Evolutionary conservation across 2,329 filamentous ascomycete genomes (phyloP), one percentile per base, ranked within the genome.

Genomic region (Furcasterigmium furcatum): DNA sequence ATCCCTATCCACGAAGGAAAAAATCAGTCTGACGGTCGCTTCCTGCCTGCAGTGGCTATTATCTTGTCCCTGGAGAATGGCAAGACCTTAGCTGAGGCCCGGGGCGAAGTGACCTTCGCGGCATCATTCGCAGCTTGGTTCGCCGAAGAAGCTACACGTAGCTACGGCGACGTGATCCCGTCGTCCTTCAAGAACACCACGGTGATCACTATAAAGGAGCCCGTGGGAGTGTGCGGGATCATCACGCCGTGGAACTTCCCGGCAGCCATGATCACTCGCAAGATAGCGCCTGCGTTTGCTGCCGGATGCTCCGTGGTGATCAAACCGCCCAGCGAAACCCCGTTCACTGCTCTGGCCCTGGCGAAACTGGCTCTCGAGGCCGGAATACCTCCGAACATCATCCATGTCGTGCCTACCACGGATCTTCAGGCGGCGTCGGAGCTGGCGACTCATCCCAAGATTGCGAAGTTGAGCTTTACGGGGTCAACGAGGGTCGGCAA

Each of bases 381-480:
- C 2, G 85, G 85, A 4, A 79, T 88, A 27, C 85, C 85, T 9
- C 76, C 79, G 47, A 83, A 82, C 21, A 80, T 84, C 2, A 72
- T 88, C 43, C 55, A 63, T 21, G 55, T 61, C n/a, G 54, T 61
- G 6, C 57, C 60, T 3, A 59, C 60, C 3, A 56, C 54, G 2
- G 55, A 61, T 5, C 52, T 55, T 9, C 38, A 43, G 25, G 46
- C 48, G 4, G 45, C 38, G 0, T 41, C 47, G 38, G 45, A 48
- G 39, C 41, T 65, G 16, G 61, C 60, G 3, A 63, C 56, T 4
- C 59, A 62, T 24, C 57, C 59, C 1, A 41, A 50, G 10, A 71
- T 89, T 53, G 83, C 82, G 60, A 88, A 89, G 62, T 75, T 88
- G 20, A 86, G 83, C 5, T 90, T 90, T 59, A 90, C 86, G 2